Percentiles rank a stretch among this genome's conserved stretches.
phyloP scores from a whole-genome alignment of 306 rosid species.

The Astragalus membranaceus region DNA sequence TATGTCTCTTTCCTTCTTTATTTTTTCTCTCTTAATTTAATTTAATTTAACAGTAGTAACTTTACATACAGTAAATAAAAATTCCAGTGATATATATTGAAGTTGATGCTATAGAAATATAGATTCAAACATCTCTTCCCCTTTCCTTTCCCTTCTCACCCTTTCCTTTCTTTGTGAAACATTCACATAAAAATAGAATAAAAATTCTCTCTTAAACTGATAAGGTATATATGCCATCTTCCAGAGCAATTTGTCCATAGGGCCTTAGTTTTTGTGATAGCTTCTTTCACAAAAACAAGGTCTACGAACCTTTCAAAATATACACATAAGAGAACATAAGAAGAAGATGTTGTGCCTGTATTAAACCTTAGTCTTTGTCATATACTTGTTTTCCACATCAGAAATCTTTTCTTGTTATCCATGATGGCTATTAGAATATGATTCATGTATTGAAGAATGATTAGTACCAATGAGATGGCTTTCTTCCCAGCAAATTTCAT shows the following conservation, averaged over 20 bases:
- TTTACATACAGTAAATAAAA: neutral
- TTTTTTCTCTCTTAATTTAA: neutral
- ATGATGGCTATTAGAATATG: neutral
- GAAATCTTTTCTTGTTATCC: slow-evolving; percentile 17
- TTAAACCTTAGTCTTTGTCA: neutral
- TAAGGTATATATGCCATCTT: slow-evolving; percentile 43
- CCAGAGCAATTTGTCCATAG: slow-evolving; percentile 25
- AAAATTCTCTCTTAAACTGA: slow-evolving; percentile 32
- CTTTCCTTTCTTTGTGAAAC: slow-evolving; percentile 19
- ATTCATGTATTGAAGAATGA: slow-evolving; percentile 30
- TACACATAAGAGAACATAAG: neutral
- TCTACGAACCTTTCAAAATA: neutral
- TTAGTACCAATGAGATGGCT: slow-evolving; percentile 66
- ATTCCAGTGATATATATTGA: slow-evolving; percentile 31
- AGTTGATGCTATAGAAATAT: slow-evolving; percentile 26
- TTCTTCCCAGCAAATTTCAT: slow-evolving; percentile 92
- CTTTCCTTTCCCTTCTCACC: neutral
- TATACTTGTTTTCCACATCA: neutral
- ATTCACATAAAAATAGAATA: slow-evolving; percentile 17
- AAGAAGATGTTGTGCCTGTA: neutral
- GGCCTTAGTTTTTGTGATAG: slow-evolving; percentile 18
- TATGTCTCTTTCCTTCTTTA: neutral
- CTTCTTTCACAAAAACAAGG: neutral
- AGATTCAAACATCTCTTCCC: slow-evolving; percentile 33
- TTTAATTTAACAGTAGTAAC: slow-evolving; percentile 5